Evolutionary conservation across 164 flowering plant genomes (phyloP), one percentile per base, ranked within the genome.

Genomic region (Tetrastigma voinierianum): DNA sequence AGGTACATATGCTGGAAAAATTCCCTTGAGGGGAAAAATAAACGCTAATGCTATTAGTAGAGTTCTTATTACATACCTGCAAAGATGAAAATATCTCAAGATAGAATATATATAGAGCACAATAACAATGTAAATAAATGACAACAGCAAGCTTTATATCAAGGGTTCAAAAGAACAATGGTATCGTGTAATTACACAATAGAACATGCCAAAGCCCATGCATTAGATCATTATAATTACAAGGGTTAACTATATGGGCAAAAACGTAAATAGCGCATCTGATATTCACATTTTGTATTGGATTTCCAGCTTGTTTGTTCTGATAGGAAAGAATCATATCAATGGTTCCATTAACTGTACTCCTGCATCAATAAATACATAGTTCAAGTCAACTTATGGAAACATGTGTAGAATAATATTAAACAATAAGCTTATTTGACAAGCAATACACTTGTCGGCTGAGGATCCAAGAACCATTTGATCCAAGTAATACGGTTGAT

Each of bases 331-430:
- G 68, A 76, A 70, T 77, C 55, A 44, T 52, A 57, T 64, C n/a
- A 23, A 59, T 52, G 56, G 60, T 45, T 69, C 69, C 54, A 45
- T 32, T 21, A 54, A 56, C 72, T 77, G 78, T 77, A 81, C 81
- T 74, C 76, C 84, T 81, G 84, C 77, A 74, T 54, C 64, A 57
- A 57, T 20, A 18, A 64, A 51, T 9, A 47, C 4, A 32, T 9
- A 18, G 52, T n/a, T 5, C 13, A 2, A 43, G 46, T 40, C 32
- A 13, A 47, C 32, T 47, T 24, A 7, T 11, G 9, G 15, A 23
- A 49, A 14, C 23, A 18, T 1, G 45, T 6, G 48, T 4, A 23
- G 20, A 19, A 51, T 10, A 47, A 21, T 16, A 57, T 57, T 46
- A 16, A 46, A 40, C 21, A 16, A 23, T 16, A 25, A 21, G 61